Evolutionary conservation across 305 asterid species (phyloP).

Genomic region (Fraxinus dipetala): DNA sequence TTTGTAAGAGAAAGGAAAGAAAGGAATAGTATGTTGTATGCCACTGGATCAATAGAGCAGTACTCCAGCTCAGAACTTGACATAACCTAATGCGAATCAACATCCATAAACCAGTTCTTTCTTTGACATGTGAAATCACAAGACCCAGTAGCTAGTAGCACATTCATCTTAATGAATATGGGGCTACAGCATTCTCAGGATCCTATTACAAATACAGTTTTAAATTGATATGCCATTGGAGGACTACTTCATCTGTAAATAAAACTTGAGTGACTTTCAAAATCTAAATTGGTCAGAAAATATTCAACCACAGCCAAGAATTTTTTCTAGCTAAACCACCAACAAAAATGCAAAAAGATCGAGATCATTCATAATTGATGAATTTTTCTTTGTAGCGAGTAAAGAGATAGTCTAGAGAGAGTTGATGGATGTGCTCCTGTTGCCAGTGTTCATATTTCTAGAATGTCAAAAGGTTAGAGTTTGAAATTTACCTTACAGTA

Average conservation of each 20-base stretch:
- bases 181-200: not conserved
- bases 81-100: not conserved
- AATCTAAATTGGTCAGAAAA: slow-evolving; percentile 3
- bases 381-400: not conserved
- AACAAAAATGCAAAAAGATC: not conserved
- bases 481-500: not conserved
- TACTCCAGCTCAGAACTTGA: slow-evolving; percentile 1
- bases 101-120: not conserved
- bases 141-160: not conserved
- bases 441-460: not conserved
- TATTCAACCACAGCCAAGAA: not conserved
- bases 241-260: not conserved
- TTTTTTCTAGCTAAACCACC: not conserved
- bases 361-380: not conserved
- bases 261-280: slow-evolving; percentile 8
- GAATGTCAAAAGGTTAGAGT: not conserved
- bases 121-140: not conserved
- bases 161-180: not conserved
- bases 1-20: not conserved
- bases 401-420: not conserved
- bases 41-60: not conserved
- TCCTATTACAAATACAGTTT: not conserved
- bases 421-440: not conserved
- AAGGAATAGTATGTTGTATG: not conserved
- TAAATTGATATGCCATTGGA: not conserved